A percentile compares a stretch with the other conserved stretches of the same genome.
These are phyloP conservation scores for Auricularia heimuer DNA, from an alignment of 768 basidiomycete species.

Conservation along the genomic window DNA sequence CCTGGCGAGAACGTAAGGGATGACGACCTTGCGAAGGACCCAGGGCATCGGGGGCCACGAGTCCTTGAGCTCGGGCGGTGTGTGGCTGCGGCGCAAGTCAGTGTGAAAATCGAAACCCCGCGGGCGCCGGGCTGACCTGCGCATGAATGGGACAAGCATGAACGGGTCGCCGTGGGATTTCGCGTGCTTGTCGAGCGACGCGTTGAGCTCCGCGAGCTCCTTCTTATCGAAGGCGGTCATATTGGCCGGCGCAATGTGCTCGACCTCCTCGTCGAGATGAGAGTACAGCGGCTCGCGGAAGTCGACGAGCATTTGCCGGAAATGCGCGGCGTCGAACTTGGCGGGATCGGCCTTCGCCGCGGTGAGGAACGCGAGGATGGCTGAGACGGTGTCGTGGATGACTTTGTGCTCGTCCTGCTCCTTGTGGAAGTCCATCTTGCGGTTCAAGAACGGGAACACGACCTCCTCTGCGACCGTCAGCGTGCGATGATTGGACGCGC, in stretches of 20 bases:
- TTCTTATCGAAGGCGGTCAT: conserved; percentile 20
- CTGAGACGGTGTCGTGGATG: conserved; percentile 24
- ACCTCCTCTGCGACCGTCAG: conserved; percentile 14
- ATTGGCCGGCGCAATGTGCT: conserved; percentile 23
- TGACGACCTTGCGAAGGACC: conserved; percentile 26
- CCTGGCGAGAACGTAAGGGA: conserved; percentile 28
- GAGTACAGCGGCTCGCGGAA: conserved; percentile 25
- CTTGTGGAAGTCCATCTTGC: conserved; percentile 28
- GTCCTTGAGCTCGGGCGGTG: conserved; percentile 26
- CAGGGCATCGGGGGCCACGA: conserved; percentile 31
- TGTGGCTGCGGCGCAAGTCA: conserved; percentile 24
- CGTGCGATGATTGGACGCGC: background rate
- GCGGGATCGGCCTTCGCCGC: conserved; percentile 18
- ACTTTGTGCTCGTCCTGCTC: conserved; percentile 28
- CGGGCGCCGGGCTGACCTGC: conserved; percentile 18
- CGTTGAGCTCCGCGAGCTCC: conserved; percentile 22
- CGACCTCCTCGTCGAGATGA: conserved; percentile 30
- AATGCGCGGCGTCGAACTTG: conserved; percentile 23
- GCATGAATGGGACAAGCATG: conserved; percentile 27
- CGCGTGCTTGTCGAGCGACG: conserved; percentile 21
- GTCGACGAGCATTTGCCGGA: conserved; percentile 18
- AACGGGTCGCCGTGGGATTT: conserved; percentile 27
- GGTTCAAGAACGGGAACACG: conserved; percentile 28
- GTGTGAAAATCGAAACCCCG: background rate
- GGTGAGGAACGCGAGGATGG: conserved; percentile 18